Evolutionary conservation across 2,329 filamentous ascomycete species (phyloP).

Genomic region (Clonostachys rosea): DNA sequence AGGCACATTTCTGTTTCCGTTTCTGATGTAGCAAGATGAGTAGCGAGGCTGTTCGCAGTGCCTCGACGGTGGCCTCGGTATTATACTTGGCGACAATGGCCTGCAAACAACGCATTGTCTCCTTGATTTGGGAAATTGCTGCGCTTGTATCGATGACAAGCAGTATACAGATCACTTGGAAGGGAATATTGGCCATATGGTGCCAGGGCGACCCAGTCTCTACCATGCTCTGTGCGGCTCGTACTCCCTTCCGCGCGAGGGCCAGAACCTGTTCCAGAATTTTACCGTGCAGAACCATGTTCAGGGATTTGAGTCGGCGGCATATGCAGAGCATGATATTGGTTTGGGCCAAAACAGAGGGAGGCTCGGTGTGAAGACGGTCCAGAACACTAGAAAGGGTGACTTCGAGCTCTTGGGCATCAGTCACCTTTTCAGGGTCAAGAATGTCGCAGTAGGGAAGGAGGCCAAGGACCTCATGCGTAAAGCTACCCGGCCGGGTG

Average conservation of each 20-base stretch:
- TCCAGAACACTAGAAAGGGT: conserved; percentile 34
- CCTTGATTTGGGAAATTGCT: conserved; percentile 38
- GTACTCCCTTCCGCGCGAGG: conserved; percentile 36
- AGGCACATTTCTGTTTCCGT: too few species aligned
- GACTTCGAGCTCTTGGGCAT: conserved; percentile 32
- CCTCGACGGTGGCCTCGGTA: conserved; percentile 44
- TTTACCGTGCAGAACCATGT: conserved; percentile 33
- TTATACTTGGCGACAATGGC: conserved; percentile 35
- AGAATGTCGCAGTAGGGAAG: conserved; percentile 48
- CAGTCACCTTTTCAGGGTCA: conserved; percentile 40
- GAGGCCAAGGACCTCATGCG: conserved; percentile 43
- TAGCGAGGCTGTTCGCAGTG: conserved; percentile 47
- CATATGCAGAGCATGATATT: conserved; percentile 53
- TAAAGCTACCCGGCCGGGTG: conserved; percentile 30
- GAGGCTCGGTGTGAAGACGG: conserved; percentile 28
- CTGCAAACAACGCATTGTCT: conserved; percentile 43
- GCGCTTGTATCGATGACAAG: conserved; percentile 48
- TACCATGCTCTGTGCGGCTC: conserved; percentile 39
- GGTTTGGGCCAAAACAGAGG: conserved; percentile 42
- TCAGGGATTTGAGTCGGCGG: conserved; percentile 45
- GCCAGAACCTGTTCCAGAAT: conserved; percentile 40
- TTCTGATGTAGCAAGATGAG: conserved; percentile 40
- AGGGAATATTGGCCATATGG: conserved; percentile 55
- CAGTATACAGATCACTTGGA: conserved; percentile 51
- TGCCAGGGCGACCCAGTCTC: conserved; percentile 47